Evolutionary conservation across 2,329 filamentous ascomycete species (phyloP).

Genomic region (Xylariaceae sp.): DNA sequence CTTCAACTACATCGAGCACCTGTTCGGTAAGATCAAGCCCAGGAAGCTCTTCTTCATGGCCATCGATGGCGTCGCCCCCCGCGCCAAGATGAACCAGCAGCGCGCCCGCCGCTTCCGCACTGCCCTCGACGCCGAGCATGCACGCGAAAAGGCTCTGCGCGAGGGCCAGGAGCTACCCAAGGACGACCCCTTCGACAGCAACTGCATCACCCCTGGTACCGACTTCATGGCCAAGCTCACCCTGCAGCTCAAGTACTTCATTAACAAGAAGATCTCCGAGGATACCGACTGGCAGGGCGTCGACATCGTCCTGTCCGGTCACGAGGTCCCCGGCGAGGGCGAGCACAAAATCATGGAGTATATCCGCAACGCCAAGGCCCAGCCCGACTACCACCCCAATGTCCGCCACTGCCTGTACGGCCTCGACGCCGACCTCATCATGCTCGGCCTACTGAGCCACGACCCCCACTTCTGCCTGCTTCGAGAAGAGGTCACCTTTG

Average conservation of each 20-base stretch:
- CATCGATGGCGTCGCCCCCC: slow-evolving; percentile 93
- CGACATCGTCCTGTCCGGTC: slow-evolving; percentile 91
- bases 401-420: slow-evolving; percentile 96
- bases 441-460: slow-evolving; percentile 94
- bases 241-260: slow-evolving; percentile 92
- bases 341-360: slow-evolving; percentile 99
- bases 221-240: slow-evolving; percentile 98
- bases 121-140: slow-evolving; percentile 82
- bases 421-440: slow-evolving; percentile 95
- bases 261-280: slow-evolving; percentile 97
- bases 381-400: slow-evolving; percentile 88
- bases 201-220: slow-evolving; percentile 96
- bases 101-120: slow-evolving; percentile 92
- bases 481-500: slow-evolving; percentile 97
- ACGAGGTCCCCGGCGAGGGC: slow-evolving; percentile 96
- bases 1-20: slow-evolving; percentile 99
- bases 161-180: slow-evolving; percentile 92
- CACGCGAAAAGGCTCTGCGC: slow-evolving; percentile 84
- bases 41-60: slow-evolving; percentile 99
- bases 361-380: slow-evolving; percentile 94
- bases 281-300: slow-evolving; percentile 97
- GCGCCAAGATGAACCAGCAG: slow-evolving; percentile 99
- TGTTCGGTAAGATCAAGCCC: slow-evolving; percentile 98
- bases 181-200: slow-evolving; percentile 95
- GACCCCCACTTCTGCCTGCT: slow-evolving; percentile 97